Base-by-base conservation (phyloP, 139 green algal species). In the Chlamydomonas eustigma region DNA sequence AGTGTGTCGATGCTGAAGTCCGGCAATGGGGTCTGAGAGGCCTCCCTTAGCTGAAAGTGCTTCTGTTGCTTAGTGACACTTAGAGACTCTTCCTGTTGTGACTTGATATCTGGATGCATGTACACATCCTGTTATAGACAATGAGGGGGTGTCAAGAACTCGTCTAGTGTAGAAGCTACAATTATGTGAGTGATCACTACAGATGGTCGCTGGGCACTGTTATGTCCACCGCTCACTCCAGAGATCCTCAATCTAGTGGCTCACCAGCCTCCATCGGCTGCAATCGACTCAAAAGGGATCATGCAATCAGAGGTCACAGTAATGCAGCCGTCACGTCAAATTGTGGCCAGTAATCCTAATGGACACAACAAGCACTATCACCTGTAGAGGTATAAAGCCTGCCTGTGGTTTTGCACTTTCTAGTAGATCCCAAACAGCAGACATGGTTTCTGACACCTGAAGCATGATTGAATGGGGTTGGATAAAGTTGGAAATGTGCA, bases 371-470 rank as follows among this genome's bases (percentile, higher is more conserved):
- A 58, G 44, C 12, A 18, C 32, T 5, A 35, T 33, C 69, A 50
- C 69, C 69, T 75, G 39, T 30, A 75, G 8, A 28, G 69, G 69
- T 39, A 58, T 64, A 37, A 65, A 75, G 22, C 69, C n/a, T 3
- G 69, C 3, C 18, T n/a, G 39, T 3, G 69, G 69, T 37, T 75
- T 28, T 28, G 69, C 69, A 38, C 4, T 12, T 3, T 58, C 69
- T 24, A 75, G 69, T 28, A 58, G 4, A 22, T 28, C 3, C 69
- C 37, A 75, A 6, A 75, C 6, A 3, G 36, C 12, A n/a, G 24
- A 4, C 2, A 64, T 24, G 4, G 69, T 75, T 4, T 58, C 69
- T 2, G 33, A 4, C 25, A 75, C 69, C 65, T 72, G 65, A 12
- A 12, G 6, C 52, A 28, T 12, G 44, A n/a, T n/a, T n/a, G 44